Percentiles rank a stretch among this genome's conserved stretches.
phyloP scores from a whole-genome alignment of 768 basidiomycete species.

The Antrodiella citrinella region DNA sequence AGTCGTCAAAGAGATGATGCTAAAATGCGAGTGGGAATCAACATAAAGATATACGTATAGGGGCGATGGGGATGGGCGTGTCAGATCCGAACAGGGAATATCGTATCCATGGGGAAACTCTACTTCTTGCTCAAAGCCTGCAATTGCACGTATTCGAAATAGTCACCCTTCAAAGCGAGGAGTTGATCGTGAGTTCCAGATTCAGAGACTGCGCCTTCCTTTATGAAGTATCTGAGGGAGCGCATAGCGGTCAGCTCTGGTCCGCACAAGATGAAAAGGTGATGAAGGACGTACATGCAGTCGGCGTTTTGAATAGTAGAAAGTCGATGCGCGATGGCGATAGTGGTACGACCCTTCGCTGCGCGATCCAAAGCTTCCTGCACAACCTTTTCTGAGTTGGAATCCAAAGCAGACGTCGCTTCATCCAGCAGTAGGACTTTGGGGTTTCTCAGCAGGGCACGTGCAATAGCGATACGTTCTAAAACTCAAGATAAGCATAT shows the following conservation, averaged over 20 bases:
- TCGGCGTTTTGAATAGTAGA: slow-evolving; percentile 46
- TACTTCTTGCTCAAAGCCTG: slow-evolving; percentile 43
- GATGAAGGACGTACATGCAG: slow-evolving; percentile 15
- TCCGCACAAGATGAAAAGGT: background rate
- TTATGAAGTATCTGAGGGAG: slow-evolving; percentile 69
- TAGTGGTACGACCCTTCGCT: slow-evolving; percentile 86
- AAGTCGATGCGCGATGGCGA: slow-evolving; percentile 91
- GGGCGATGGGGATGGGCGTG: background rate
- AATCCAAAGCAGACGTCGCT: slow-evolving; percentile 46
- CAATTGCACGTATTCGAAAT: slow-evolving; percentile 85
- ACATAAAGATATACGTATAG: background rate
- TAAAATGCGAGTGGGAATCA: background rate
- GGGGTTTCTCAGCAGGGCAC: slow-evolving; percentile 23
- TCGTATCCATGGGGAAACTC: background rate
- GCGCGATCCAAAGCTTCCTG: slow-evolving; percentile 92
- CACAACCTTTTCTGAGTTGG: slow-evolving; percentile 69
- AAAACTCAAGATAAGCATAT: background rate
- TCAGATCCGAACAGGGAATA: background rate
- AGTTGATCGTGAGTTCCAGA: slow-evolving; percentile 85
- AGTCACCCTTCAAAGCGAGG: slow-evolving; percentile 52
- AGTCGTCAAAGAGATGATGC: no score
- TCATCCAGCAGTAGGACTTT: slow-evolving; percentile 24
- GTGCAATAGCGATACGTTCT: slow-evolving; percentile 35
- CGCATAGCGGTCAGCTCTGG: background rate
- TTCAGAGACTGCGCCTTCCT: slow-evolving; percentile 81